Conservation (phyloP, 2,329 filamentous ascomycete genomes). For the Diatrype stigma region DNA sequence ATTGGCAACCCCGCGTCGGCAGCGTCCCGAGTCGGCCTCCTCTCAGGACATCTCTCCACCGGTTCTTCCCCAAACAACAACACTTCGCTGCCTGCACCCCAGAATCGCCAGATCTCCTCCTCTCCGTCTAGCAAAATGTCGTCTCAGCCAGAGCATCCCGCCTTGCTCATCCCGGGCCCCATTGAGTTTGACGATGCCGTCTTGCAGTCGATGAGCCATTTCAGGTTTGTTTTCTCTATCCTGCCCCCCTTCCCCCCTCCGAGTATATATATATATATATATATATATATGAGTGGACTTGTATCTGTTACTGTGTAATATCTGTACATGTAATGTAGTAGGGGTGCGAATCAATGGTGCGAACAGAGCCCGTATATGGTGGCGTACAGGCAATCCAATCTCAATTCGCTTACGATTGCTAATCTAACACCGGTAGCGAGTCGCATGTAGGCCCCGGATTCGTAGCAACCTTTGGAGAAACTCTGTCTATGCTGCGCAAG, state of each 20-base stretch:
- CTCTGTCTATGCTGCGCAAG: conserved; percentile 80
- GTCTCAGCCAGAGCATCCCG: conserved; percentile 57
- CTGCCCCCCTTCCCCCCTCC: conserved; percentile 5
- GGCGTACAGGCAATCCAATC: too few species aligned
- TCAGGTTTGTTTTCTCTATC: conserved; percentile 59
- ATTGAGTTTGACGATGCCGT: conserved; percentile 99
- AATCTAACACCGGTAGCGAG: conserved; percentile 55
- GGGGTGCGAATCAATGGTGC: too few species aligned
- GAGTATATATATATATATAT: background rate
- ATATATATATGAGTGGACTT: too few species aligned
- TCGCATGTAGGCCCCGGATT: conserved; percentile 89
- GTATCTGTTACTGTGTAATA: too few species aligned
- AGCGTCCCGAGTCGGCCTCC: conserved; percentile 21
- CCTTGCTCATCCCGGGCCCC: conserved; percentile 92
- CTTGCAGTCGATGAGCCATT: conserved; percentile 90
- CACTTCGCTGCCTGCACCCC: conserved; percentile 22
- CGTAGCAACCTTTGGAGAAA: conserved; percentile 86
- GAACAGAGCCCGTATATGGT: background rate
- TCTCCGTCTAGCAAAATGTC: conserved; percentile 47
- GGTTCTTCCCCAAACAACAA: conserved; percentile 16
- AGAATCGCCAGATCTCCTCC: conserved; percentile 25
- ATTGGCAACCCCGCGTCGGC: conserved; percentile 21
- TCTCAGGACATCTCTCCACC: conserved; percentile 23
- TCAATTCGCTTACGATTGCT: background rate
- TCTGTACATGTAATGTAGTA: too few species aligned